Base-by-base conservation (phyloP, 495 filamentous ascomycete species). In the Neurospora sp. region DNA sequence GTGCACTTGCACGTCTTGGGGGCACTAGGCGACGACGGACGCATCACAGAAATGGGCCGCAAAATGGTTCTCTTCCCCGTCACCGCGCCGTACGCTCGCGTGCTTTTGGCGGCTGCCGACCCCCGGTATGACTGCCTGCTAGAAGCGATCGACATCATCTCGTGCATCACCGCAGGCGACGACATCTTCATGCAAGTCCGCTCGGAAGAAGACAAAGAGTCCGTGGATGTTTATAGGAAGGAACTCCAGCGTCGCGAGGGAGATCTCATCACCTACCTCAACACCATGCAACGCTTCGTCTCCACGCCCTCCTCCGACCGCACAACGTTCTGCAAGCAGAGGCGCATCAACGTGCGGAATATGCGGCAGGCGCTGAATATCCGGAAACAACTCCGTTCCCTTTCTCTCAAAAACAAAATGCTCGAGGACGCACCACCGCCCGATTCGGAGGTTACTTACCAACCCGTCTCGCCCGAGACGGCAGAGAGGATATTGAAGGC, bases 91-190 rank as follows among this genome's bases (percentile, higher is more conserved):
- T 90, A 97, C 12, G 93, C 91, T 1, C 88, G 94, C 6, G 93
- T 96, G 3, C 81, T 98, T 0, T 81, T 98, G 10, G 94, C 94
- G 37, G 94, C 94, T 2, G 89, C 90, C 1, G 87, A 91, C 3
- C 84, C 89, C 1, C 87, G 91, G 8, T 82, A 84, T 8, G 87
- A 92, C 45, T 96, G 94, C 75, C 79, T 98, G 7, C 77, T 89
- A 0, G 96, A 98, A 76, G 89, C 89, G 14, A 96, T 99, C 72
- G 96, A 99, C 78, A 92, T 98, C 71, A 92, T 98, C 73, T 90
- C 96, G 0, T 92, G 90, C 75, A 87, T 98, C 14, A 96, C 92
- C 4, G 91, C 94, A 0, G 87, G 87, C 27, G 94, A 97, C 77
- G 94, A 93, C 73, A 90, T 98, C 69, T 97, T 97, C 79, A 80